These are phyloP conservation scores for Eucalyptus erythrocorys DNA, from an alignment of 345 rosid species.

Conservation along the genomic window DNA sequence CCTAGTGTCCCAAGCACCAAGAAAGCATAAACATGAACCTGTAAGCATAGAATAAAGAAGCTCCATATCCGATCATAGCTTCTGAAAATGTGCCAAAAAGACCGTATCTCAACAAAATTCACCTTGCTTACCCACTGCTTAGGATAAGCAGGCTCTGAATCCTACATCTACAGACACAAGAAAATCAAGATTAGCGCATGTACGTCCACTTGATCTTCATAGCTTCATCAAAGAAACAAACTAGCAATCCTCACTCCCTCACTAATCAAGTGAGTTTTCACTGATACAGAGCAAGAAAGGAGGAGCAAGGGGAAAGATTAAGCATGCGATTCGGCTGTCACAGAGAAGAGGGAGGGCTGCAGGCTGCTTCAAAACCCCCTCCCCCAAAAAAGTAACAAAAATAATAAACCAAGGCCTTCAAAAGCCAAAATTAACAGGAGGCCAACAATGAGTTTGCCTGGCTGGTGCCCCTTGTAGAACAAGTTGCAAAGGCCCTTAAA, in stretches of 20 bases:
- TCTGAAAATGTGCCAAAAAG: constrained; percentile 95
- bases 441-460: not conserved
- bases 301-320: too few relatives aligned
- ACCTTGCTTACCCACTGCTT: constrained; percentile 91
- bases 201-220: not conserved
- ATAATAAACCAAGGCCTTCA: not conserved
- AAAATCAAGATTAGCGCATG: not conserved
- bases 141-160: constrained; percentile 39
- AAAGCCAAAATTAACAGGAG: not conserved
- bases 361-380: not conserved
- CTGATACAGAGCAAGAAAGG: not conserved
- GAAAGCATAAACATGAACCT: constrained; percentile 27
- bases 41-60: constrained; percentile 79
- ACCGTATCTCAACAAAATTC: constrained; percentile 92
- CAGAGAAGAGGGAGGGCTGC: not conserved
- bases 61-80: constrained; percentile 99
- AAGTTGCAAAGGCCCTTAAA: not conserved
- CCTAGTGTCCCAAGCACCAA: not conserved
- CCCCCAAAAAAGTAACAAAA: too few relatives aligned
- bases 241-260: not conserved
- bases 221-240: not conserved
- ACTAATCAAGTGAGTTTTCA: not conserved
- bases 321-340: too few relatives aligned
- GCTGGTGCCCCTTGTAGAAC: not conserved
- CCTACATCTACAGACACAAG: constrained; percentile 19